These are phyloP conservation scores for Hylodesmum podocarpum DNA, from an alignment of 306 rosid species.

Conservation along the genomic window DNA sequence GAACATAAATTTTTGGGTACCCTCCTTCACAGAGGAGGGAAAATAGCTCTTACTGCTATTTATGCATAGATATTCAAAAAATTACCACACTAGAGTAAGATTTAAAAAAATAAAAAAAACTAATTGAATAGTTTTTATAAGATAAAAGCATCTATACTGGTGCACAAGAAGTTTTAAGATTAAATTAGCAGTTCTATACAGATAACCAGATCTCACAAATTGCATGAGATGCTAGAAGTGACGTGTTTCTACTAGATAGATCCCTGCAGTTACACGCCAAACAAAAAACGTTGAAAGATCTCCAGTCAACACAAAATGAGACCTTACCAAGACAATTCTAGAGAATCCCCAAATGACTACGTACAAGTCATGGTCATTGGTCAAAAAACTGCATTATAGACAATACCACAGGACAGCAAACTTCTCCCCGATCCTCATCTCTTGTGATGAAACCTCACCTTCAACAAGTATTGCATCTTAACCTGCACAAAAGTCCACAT, in stretches of 20 bases:
- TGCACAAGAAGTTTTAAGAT: not conserved
- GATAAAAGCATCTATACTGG: not conserved
- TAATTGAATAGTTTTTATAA: not conserved
- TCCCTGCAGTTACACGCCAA: slow-evolving; percentile 35
- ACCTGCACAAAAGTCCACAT: slow-evolving; percentile 52
- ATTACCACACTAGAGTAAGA: not conserved
- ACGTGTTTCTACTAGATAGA: slow-evolving; percentile 8
- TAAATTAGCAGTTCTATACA: slow-evolving; percentile 11
- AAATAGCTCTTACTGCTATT: not conserved
- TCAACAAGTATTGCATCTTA: slow-evolving; percentile 91
- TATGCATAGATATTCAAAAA: slow-evolving; percentile 1
- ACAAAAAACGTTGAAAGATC: slow-evolving; percentile 42
- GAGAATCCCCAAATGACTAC: slow-evolving; percentile 22
- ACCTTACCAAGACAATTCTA: slow-evolving; percentile 35
- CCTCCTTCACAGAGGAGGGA: not conserved
- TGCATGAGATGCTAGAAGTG: not conserved
- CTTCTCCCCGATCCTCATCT: slow-evolving; percentile 49
- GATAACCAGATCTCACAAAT: slow-evolving; percentile 26
- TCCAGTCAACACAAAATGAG: slow-evolving; percentile 63
- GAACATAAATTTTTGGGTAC: not conserved
- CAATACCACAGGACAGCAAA: slow-evolving; percentile 28
- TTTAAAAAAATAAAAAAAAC: not conserved
- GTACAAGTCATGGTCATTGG: slow-evolving; percentile 32
- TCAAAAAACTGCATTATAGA: slow-evolving; percentile 28
- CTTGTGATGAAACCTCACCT: slow-evolving; percentile 90